Conservation (phyloP, 2,329 filamentous ascomycete genomes). For the Cordyceps tenuipes region DNA sequence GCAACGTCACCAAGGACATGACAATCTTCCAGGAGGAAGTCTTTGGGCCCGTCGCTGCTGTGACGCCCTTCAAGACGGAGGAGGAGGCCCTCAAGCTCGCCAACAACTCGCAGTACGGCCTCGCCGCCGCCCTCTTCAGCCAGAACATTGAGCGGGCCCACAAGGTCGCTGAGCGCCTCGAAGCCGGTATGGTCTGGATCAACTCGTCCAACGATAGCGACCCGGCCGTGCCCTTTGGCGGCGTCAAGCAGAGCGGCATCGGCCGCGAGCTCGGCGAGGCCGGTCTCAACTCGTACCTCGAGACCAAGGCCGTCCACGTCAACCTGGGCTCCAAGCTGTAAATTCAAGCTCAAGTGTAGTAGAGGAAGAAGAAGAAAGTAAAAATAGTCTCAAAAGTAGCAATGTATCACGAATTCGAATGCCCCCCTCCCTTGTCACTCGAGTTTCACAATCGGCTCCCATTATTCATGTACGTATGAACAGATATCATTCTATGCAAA, state of each 20-base stretch:
- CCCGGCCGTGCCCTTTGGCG: slow-evolving; percentile 36
- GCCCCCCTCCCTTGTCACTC: neutral
- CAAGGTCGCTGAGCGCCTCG: slow-evolving; percentile 44
- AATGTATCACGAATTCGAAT: neutral
- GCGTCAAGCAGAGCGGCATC: slow-evolving; percentile 41
- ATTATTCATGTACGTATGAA: neutral
- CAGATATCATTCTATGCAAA: neutral
- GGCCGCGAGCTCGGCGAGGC: slow-evolving; percentile 38
- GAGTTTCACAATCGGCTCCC: too few relatives aligned
- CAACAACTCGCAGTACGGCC: slow-evolving; percentile 50
- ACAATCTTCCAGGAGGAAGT: slow-evolving; percentile 38
- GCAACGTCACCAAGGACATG: slow-evolving; percentile 33
- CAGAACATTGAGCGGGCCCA: slow-evolving; percentile 44
- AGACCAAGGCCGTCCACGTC: slow-evolving; percentile 38
- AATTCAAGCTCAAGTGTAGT: slow-evolving; percentile 20
- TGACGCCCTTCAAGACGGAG: slow-evolving; percentile 34
- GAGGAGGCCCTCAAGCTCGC: slow-evolving; percentile 34
- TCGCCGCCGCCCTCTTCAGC: slow-evolving; percentile 55
- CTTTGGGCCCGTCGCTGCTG: slow-evolving; percentile 36
- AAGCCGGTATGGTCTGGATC: slow-evolving; percentile 51
- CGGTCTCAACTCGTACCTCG: slow-evolving; percentile 34
- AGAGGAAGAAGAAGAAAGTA: neutral
- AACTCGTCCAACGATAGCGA: slow-evolving; percentile 40
- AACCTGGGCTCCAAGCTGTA: slow-evolving; percentile 31
- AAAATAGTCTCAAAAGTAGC: neutral